phyloP scores from a whole-genome alignment of 2,329 filamentous ascomycete genomes.

The Cladosporium colombiae region DNA sequence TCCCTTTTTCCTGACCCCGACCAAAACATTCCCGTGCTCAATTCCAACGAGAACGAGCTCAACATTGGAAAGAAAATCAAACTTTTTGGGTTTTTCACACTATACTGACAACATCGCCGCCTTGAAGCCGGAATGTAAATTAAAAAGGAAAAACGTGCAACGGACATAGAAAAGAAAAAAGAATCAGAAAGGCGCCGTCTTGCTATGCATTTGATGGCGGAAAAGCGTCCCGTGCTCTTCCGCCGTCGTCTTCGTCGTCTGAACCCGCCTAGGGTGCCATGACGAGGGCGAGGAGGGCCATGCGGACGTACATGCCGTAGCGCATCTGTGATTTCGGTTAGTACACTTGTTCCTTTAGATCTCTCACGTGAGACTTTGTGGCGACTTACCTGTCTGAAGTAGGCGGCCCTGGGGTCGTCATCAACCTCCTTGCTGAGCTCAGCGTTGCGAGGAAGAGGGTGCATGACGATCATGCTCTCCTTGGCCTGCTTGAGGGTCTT shows the following conservation, averaged over 20 bases:
- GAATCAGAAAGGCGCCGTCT: background rate
- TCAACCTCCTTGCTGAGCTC: slow-evolving; percentile 96
- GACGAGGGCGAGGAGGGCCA: slow-evolving; percentile 93
- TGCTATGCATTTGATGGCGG: background rate
- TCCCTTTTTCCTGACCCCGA: background rate
- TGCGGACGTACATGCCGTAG: slow-evolving; percentile 96
- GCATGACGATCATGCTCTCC: slow-evolving; percentile 89
- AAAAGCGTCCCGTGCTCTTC: background rate
- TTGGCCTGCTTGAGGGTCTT: slow-evolving; percentile 88
- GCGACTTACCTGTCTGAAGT: slow-evolving; percentile 93
- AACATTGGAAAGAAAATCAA: background rate
- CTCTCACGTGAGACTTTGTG: background rate
- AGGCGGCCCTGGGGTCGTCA: slow-evolving; percentile 93
- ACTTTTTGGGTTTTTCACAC: background rate
- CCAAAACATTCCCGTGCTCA: background rate
- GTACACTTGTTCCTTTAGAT: slow-evolving; percentile 27
- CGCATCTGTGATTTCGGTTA: slow-evolving; percentile 71
- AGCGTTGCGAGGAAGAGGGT: slow-evolving; percentile 88
- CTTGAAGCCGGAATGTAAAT: background rate
- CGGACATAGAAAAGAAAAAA: background rate
- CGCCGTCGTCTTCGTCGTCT: slow-evolving; percentile 15
- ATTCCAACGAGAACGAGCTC: background rate
- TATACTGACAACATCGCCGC: background rate
- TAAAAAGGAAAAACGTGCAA: background rate
- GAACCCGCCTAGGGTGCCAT: slow-evolving; percentile 58